Percentiles rank a stretch among this genome's conserved stretches.
Conservation (phyloP, 805 yeast genomes). For the Wickerhamomyces xylosicus region DNA sequence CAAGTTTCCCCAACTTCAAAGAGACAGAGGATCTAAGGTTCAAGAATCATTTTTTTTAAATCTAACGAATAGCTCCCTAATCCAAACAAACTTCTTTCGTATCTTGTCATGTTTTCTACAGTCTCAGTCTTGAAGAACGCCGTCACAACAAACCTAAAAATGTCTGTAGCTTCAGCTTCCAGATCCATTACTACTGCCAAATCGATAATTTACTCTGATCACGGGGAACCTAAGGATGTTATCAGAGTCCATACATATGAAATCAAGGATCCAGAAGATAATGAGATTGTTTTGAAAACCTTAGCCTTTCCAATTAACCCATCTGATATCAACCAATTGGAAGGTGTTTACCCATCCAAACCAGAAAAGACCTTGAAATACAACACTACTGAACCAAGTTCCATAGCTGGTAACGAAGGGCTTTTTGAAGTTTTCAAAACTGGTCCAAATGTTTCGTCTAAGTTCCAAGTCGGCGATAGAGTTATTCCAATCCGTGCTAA, state of each 20-base stretch:
- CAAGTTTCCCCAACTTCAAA: not conserved
- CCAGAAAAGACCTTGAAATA: constrained; percentile 46
- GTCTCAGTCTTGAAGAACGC: too few species aligned
- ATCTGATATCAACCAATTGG: constrained; percentile 75
- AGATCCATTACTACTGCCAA: constrained; percentile 32
- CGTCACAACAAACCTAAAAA: not conserved
- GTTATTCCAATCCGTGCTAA: constrained; percentile 68
- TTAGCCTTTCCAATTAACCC: constrained; percentile 86
- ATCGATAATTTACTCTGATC: constrained; percentile 56
- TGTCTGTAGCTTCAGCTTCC: not conserved
- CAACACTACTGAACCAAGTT: constrained; percentile 55
- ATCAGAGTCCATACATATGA: constrained; percentile 41
- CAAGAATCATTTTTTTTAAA: constrained; percentile 5
- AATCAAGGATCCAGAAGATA: constrained; percentile 33
- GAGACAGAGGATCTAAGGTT: not conserved
- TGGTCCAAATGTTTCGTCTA: constrained; percentile 39
- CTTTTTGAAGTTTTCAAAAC: constrained; percentile 72
- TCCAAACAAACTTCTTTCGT: not conserved
- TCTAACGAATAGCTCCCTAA: constrained; percentile 1
- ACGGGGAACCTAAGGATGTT: constrained; percentile 58
- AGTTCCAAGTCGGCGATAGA: constrained; percentile 70
- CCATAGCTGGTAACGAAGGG: constrained; percentile 93
- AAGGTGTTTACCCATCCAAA: constrained; percentile 76
- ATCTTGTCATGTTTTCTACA: constrained; percentile 1
- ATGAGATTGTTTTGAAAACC: constrained; percentile 51